A percentile compares a stretch with the other conserved stretches of the same genome.
Conservation (phyloP, 257 asterid species). For the Solanum paucissectum region DNA sequence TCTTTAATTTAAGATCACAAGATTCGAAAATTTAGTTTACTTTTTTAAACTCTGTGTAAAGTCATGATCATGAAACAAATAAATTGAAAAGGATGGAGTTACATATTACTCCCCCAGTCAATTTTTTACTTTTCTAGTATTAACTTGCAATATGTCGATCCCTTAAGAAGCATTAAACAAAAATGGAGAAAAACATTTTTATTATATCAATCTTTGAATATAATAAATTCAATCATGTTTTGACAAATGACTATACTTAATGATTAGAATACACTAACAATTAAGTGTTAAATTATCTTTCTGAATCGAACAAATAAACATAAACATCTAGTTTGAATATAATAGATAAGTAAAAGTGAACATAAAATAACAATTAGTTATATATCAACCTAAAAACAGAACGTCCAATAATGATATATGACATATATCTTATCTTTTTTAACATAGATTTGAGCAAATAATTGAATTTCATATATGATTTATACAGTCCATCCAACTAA, state of each 20-base stretch:
- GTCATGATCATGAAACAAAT: background rate
- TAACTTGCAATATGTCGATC: background rate
- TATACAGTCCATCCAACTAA: background rate
- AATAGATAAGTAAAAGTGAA: too few relatives aligned
- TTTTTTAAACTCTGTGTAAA: too few relatives aligned
- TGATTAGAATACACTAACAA: too few relatives aligned
- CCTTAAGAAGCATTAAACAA: background rate
- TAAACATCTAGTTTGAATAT: too few relatives aligned
- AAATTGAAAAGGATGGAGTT: background rate
- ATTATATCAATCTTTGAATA: too few relatives aligned
- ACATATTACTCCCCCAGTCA: background rate
- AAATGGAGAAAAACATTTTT: too few relatives aligned
- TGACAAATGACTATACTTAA: too few relatives aligned
- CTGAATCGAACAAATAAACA: too few relatives aligned
- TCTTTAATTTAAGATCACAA: background rate
- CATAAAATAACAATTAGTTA: too few relatives aligned
- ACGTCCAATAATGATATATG: background rate
- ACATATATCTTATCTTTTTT: background rate
- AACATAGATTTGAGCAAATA: background rate
- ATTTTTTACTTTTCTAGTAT: too few relatives aligned
- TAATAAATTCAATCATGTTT: background rate
- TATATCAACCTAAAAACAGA: too few relatives aligned
- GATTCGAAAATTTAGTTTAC: accelerated
- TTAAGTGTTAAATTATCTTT: too few relatives aligned
- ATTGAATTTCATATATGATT: background rate